Percentiles rank a stretch among this genome's conserved stretches.
Evolutionary conservation across 2,329 filamentous ascomycete genomes (phyloP).

Genomic region (Botryosphaeria dothidea): DNA sequence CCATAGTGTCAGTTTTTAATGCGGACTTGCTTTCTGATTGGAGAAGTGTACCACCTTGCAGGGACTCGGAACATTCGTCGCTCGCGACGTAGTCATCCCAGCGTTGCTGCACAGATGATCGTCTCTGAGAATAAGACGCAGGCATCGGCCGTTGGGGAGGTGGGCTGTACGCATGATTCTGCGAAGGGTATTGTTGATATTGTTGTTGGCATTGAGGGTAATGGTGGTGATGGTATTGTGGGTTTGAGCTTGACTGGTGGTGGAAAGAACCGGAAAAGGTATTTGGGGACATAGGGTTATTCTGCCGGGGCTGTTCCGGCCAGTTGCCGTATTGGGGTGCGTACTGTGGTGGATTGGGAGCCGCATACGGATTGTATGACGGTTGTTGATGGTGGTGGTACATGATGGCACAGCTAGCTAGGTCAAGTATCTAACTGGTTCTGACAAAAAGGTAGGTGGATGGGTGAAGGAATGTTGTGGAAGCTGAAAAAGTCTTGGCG

Average conservation of each 20-base stretch:
- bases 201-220: slow-evolving; percentile 1
- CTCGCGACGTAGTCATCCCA: slow-evolving; percentile 19
- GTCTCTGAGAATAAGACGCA: not conserved
- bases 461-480: not conserved
- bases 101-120: slow-evolving; percentile 13
- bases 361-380: slow-evolving; percentile 5
- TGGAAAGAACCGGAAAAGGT: slow-evolving; percentile 6
- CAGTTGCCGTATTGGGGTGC: slow-evolving; percentile 10
- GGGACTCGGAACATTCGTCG: slow-evolving; percentile 8
- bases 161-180: not conserved
- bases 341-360: slow-evolving; percentile 12
- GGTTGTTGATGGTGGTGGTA: slow-evolving; percentile 17
- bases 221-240: not conserved
- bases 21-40: not conserved
- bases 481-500: not conserved
- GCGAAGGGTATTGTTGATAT: not conserved
- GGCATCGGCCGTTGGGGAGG: not conserved
- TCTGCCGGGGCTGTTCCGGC: not conserved
- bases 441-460: not conserved
- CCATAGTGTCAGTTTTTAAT: not conserved
- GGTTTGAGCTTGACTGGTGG: not conserved
- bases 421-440: too few species aligned
- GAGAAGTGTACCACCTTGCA: slow-evolving; percentile 16
- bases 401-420: not conserved
- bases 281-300: not conserved